Conservation (phyloP, 345 rosid species). For the Eucalyptus cloeziana region DNA sequence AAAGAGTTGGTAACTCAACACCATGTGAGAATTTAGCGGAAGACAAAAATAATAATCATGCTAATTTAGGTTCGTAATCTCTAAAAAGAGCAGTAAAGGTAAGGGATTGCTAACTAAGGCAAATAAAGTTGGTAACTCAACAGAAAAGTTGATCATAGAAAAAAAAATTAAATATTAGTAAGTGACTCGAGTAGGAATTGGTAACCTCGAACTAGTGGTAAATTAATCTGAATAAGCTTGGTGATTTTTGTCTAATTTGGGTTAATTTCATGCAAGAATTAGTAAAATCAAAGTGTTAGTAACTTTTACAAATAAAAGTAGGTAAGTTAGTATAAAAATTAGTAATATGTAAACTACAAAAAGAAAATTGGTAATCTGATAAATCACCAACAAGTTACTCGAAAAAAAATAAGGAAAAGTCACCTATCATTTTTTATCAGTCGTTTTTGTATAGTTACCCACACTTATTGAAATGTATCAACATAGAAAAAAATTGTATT, state of each 20-base stretch:
- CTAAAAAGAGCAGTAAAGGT: not conserved
- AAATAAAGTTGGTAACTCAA: not conserved
- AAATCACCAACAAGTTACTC: not conserved
- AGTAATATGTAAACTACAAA: not conserved
- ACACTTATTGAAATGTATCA: not conserved
- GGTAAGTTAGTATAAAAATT: not conserved
- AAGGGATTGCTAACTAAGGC: not conserved
- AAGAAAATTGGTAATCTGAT: not conserved
- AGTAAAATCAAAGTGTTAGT: not conserved
- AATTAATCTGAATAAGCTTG: not conserved
- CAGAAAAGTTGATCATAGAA: not conserved
- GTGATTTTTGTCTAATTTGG: not conserved
- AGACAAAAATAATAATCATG: not conserved
- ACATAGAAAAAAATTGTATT: not conserved
- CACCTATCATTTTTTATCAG: not conserved
- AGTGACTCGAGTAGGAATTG: not conserved
- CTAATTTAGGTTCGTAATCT: not conserved
- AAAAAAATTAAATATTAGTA: not conserved
- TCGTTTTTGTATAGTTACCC: not conserved
- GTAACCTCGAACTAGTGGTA: not conserved
- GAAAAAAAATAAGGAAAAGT: no score
- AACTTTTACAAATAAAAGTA: not conserved
- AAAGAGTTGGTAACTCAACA: not conserved
- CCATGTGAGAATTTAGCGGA: not conserved
- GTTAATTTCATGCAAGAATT: not conserved